These are phyloP conservation scores for Termitomyces sp. DNA, from an alignment of 768 basidiomycete genomes.

Conservation along the genomic window DNA sequence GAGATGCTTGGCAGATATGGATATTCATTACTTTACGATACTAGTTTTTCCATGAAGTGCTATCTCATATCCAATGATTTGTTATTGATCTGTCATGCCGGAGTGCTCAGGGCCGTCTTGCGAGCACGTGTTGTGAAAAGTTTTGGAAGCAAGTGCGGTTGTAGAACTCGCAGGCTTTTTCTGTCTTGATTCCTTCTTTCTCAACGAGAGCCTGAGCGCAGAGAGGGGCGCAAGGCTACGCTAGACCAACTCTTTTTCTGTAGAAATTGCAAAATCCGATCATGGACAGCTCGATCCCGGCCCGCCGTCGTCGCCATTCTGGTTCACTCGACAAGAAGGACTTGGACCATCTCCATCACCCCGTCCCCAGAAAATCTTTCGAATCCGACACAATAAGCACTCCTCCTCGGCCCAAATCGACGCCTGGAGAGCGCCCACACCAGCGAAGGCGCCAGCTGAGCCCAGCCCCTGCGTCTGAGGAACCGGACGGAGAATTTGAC, in stretches of 20 bases:
- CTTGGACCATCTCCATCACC: slow-evolving; percentile 21
- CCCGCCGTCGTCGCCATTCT: slow-evolving; percentile 63
- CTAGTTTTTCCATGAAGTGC: background rate
- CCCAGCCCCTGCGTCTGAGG: slow-evolving; percentile 32
- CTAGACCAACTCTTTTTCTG: background rate
- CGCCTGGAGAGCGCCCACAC: slow-evolving; percentile 59
- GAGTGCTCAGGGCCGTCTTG: background rate
- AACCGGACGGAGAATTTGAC: slow-evolving; percentile 26
- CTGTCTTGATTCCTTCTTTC: background rate
- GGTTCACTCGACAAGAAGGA: slow-evolving; percentile 39
- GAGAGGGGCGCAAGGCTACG: background rate
- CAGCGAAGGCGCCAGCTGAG: slow-evolving; percentile 44
- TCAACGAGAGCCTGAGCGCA: background rate
- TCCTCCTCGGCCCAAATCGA: slow-evolving; percentile 71
- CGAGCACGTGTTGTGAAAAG: slow-evolving; percentile 11
- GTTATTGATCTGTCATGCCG: too few relatives aligned
- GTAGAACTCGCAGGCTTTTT: background rate
- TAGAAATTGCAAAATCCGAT: slow-evolving; percentile 1
- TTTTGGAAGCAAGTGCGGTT: slow-evolving; percentile 1
- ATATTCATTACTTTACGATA: slow-evolving; percentile 9
- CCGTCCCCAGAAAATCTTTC: slow-evolving; percentile 17
- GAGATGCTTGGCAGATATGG: slow-evolving; percentile 4
- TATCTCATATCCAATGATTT: background rate
- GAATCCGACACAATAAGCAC: slow-evolving; percentile 32
- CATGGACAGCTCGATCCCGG: slow-evolving; percentile 26